phyloP scores from a whole-genome alignment of 2,329 filamentous ascomycete genomes.

The Tothia fuscella region DNA sequence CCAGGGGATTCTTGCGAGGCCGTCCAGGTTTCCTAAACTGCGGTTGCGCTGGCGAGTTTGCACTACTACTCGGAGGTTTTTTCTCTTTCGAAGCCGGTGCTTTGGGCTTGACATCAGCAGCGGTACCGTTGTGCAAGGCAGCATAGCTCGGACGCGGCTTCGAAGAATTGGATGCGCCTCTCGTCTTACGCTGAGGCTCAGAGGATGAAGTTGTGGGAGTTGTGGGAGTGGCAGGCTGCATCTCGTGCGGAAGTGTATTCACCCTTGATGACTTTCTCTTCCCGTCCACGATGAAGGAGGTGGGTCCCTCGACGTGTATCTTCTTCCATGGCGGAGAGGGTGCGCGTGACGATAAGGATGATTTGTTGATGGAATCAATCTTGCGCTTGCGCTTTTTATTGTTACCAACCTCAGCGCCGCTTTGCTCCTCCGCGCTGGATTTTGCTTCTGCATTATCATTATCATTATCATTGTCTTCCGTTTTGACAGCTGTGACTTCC shows the following conservation, averaged over 20 bases:
- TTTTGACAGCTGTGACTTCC: not conserved
- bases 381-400: not conserved
- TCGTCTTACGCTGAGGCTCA: conserved; percentile 1
- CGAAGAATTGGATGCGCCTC: not conserved
- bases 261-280: conserved; percentile 47
- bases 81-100: no score
- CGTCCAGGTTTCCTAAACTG: conserved; percentile 1
- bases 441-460: not conserved
- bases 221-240: not conserved
- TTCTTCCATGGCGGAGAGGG: conserved; percentile 88
- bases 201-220: conserved; percentile 6
- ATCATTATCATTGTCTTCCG: not conserved
- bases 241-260: conserved; percentile 34
- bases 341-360: conserved; percentile 2
- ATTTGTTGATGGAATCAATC: not conserved
- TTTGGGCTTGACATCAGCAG: no score
- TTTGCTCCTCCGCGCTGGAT: not conserved
- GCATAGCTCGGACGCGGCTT: conserved; percentile 6
- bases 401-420: not conserved
- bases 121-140: conserved; percentile 5
- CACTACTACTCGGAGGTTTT: not conserved
- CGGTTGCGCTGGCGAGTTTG: not conserved
- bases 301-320: conserved; percentile 71
- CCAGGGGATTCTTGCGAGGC: not conserved
- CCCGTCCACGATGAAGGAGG: conserved; percentile 59